Conservation (phyloP, 164 flowering plant genomes). For the Annona squamosa region DNA sequence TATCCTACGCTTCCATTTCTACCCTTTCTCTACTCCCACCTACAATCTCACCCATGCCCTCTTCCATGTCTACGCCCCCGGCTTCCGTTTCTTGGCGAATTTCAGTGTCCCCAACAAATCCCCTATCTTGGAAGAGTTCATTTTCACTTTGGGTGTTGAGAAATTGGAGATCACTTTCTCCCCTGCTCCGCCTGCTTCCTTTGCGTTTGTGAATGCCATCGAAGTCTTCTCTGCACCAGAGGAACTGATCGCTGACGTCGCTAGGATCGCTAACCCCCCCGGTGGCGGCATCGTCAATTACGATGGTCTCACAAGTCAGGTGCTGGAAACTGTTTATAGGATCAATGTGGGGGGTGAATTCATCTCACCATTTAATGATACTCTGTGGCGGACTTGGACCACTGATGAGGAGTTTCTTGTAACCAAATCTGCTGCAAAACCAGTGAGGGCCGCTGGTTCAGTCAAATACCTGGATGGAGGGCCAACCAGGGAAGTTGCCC, state of each 20-base stretch:
- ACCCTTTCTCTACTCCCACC: conserved; percentile 1
- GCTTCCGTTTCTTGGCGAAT: conserved; percentile 6
- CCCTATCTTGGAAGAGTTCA: conserved; percentile 9
- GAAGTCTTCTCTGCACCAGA: conserved; percentile 76
- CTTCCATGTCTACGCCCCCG: conserved; percentile 7
- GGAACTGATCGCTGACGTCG: conserved; percentile 40
- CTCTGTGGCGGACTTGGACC: conserved; percentile 76
- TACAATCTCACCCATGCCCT: conserved; percentile 12
- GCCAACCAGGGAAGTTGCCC: conserved; percentile 48
- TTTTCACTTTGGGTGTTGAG: not conserved
- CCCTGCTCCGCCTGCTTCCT: conserved; percentile 36
- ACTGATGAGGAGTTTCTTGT: conserved; percentile 29
- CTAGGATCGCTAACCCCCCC: conserved; percentile 15
- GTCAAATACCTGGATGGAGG: conserved; percentile 37
- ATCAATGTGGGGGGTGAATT: conserved; percentile 78
- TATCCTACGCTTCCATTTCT: conserved; percentile 13
- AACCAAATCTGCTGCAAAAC: conserved; percentile 4
- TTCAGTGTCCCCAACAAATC: not conserved
- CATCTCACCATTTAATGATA: conserved; percentile 44
- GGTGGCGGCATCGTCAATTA: conserved; percentile 11
- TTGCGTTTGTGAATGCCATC: conserved; percentile 69
- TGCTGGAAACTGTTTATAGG: conserved; percentile 54
- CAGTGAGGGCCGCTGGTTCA: conserved; percentile 18
- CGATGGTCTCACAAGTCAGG: conserved; percentile 33
- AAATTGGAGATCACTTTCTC: conserved; percentile 43